Conservation (phyloP, 352 stramenopile genomes). For the Lagenidium giganteum region DNA sequence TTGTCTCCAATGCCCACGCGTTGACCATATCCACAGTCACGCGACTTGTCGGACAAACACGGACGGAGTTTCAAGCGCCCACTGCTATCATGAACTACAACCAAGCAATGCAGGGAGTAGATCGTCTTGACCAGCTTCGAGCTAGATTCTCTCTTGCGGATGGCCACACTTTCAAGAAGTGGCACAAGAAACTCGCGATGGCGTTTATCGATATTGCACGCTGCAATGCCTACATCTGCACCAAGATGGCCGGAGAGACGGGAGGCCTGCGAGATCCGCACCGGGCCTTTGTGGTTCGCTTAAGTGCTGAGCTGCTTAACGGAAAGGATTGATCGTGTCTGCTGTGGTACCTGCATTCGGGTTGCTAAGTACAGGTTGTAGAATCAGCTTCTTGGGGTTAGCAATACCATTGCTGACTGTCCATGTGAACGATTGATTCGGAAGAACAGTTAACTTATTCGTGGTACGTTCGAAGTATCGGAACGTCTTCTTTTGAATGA, state of each 20-base stretch:
- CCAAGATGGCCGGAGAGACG: slow-evolving; percentile 1
- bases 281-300: slow-evolving; percentile 9
- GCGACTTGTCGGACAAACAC: slow-evolving; percentile 4
- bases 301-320: too few relatives aligned
- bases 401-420: too few relatives aligned
- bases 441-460: too few relatives aligned
- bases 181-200: slow-evolving; percentile 23
- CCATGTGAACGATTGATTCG: too few relatives aligned
- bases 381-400: too few relatives aligned
- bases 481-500: too few relatives aligned
- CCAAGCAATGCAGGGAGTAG: slow-evolving; percentile 24
- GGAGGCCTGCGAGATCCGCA: slow-evolving; percentile 11
- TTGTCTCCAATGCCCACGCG: slow-evolving; percentile 17
- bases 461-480: too few relatives aligned
- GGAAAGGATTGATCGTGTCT: too few relatives aligned
- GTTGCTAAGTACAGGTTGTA: too few relatives aligned
- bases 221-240: slow-evolving; percentile 18
- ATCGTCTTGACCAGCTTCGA: slow-evolving; percentile 24
- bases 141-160: slow-evolving; percentile 17
- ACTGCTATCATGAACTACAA: slow-evolving; percentile 23
- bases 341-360: too few relatives aligned
- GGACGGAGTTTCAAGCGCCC: slow-evolving; percentile 16
- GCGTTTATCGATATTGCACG: slow-evolving; percentile 20
- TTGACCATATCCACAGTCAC: slow-evolving; percentile 12
- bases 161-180: slow-evolving; percentile 23